Evolutionary conservation across 2,329 filamentous ascomycete species (phyloP), one percentile per base, ranked within the genome.

Genomic region (Zymoseptoria ardabiliae): DNA sequence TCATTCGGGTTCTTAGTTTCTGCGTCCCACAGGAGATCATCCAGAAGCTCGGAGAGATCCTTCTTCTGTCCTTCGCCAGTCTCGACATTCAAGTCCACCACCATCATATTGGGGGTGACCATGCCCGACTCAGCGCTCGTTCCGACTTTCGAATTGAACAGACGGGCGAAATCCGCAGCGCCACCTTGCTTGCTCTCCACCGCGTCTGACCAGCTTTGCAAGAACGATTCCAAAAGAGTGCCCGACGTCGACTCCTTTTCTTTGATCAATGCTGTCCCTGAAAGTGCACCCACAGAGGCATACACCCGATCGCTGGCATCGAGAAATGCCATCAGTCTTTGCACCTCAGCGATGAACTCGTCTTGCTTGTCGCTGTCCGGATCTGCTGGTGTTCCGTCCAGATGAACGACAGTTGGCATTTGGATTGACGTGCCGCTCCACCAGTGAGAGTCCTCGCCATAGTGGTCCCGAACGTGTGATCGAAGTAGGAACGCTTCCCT

Each of bases 291-390:
- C 5, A 76, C 74, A 62, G 81, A 85, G 4, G 81, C 84, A 69
- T 86, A 87, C 1, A 82, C 78, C 58, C 85, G 78, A 50, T 80
- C 73, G 3, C 83, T 84, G 4, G 70, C 72, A 65, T 85, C 82
- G 53, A 87, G 70, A 57, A 86, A 84, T 4, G 84, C 83, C 76
- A 86, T 82, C 53, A 87, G 66, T 11, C 85, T 78, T 68, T 87
- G 85, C 41, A 78, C 74, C 70, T 87, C 85, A 53, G 80, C 73
- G 9, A 86, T 70, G 19, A 85, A 72, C 2, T 78, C 75, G 50
- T 81, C 76, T 49, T 77, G 73, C 20, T 56, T 58, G 41, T 71
- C 67, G n/a, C 66, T 65, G 6, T 69, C 69, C 28, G 66, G 61
- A 5, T 72, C 65, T 4, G 68, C 61, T 41, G 66, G 61, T 20